A percentile compares a stretch with the other conserved stretches of the same genome.
These are phyloP conservation scores for Arachis stenosperma DNA, from an alignment of 306 rosid species.

Conservation along the genomic window DNA sequence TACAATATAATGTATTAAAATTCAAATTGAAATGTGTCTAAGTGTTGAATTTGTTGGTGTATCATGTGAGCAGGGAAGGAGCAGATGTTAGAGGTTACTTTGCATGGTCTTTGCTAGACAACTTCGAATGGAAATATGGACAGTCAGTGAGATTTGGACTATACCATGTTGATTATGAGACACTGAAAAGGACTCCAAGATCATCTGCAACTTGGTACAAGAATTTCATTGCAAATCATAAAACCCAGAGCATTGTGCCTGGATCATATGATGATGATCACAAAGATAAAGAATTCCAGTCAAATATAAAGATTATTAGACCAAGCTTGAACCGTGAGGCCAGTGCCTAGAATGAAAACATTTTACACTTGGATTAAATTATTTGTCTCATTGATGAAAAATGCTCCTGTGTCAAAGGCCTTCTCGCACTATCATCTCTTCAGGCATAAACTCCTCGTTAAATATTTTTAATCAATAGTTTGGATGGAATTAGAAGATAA, in stretches of 20 bases:
- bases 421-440: conserved; percentile 1
- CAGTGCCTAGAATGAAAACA: conserved; percentile 23
- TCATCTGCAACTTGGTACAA: conserved; percentile 67
- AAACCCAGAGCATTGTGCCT: neutral
- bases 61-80: conserved; percentile 49
- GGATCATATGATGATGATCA: conserved; percentile 6
- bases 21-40: no score
- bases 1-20: neutral
- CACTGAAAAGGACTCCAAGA: conserved; percentile 58
- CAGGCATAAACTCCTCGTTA: neutral
- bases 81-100: conserved; percentile 74
- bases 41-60: conserved; percentile 3
- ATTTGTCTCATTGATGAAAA: neutral
- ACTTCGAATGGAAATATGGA: conserved; percentile 65
- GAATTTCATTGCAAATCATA: conserved; percentile 48
- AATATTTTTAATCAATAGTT: neutral
- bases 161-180: conserved; percentile 49
- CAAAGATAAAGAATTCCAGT: conserved; percentile 13
- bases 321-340: neutral
- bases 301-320: neutral
- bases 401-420: neutral
- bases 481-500: neutral
- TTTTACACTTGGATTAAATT: neutral
- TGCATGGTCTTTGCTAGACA: conserved; percentile 72
- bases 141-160: conserved; percentile 54